These are phyloP conservation scores for Bodo saltans DNA, from an alignment of 78 protist genomes.

Conservation along the genomic window DNA sequence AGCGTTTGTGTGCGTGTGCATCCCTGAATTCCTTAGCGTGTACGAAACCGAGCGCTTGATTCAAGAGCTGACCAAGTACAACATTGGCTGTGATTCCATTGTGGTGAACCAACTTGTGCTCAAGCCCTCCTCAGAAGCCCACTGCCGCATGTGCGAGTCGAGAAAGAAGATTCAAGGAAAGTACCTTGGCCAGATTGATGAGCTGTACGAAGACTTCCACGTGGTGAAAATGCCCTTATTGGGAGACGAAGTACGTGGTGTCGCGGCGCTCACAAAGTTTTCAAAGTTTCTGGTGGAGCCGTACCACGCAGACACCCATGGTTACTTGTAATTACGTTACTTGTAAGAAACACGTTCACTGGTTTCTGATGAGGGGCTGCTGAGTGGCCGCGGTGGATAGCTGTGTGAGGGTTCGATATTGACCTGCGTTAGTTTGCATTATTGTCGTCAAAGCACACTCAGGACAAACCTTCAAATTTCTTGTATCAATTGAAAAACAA, in stretches of 20 bases:
- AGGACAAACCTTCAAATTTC: no score
- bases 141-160: conserved; percentile 24
- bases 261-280: conserved; percentile 13
- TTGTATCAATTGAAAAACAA: no score
- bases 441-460: no score
- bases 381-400: no score
- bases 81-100: conserved; percentile 82
- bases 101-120: conserved; percentile 90
- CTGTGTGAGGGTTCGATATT: no score
- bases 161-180: conserved; percentile 80
- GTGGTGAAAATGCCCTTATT: conserved; percentile 79
- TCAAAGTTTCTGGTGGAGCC: conserved; percentile 11
- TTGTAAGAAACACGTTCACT: no score
- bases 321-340: not conserved
- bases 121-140: not conserved
- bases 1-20: conserved; percentile 96
- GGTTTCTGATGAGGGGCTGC: no score
- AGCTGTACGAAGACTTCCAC: conserved; percentile 92
- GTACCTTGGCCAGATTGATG: conserved; percentile 85
- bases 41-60: conserved; percentile 99
- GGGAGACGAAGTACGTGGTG: conserved; percentile 77
- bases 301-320: not conserved
- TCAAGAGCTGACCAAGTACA: conserved; percentile 80
- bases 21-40: conserved; percentile 95
- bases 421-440: no score